Evolutionary conservation across 2,329 filamentous ascomycete genomes (phyloP), one percentile per base, ranked within the genome.

Genomic region (Cladophialophora psammophila): DNA sequence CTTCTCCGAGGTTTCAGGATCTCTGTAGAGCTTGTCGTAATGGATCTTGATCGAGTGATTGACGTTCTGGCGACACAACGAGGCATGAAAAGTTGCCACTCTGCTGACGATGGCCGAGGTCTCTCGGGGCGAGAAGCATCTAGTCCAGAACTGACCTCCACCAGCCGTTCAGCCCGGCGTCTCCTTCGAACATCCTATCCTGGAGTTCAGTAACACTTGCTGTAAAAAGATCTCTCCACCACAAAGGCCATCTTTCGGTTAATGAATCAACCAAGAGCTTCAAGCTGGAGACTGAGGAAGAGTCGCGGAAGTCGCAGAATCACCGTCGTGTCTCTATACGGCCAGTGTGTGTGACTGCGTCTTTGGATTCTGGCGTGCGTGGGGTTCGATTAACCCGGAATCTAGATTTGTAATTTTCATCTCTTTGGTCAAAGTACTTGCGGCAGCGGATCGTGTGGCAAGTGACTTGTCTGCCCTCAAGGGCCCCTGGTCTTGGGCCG

Each of bases 61-160:
- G 45, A 9, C 42, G 8, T 7, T 48, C 42, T 48, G 42, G 42
- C 18, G 42, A 50, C 18, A 26, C 45, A 26, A 9, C 26, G 18
- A 26, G 20, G 45, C 45, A 26, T 18, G 18, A 50, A 45, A 35
- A 55, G 12, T 36, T n/a, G 31, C 52, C 34, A 36, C 52, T 34
- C 52, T 10, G 9, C 31, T 35, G 52, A 9, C 31, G 31, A 55
- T 35, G 52, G 34, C 7, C 31, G 31, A 20, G 52, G 34, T n/a
- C 52, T 12, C 8, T 20, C 31, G 52, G 34, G 52, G 31, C 52
- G 52, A 55, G 31, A 34, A 55, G 52, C 52, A 34, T 34, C 31
- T 18, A 20, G 52, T 12, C 31, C 18, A 8, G 31, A 31, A 18
- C 1, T 35, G 52, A 12, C 52, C 34, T 55, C 52, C 52, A 55